Evolutionary conservation across 202 grass and related monocot species (phyloP).

Genomic region (Bolboschoenoplectus hybrid): DNA sequence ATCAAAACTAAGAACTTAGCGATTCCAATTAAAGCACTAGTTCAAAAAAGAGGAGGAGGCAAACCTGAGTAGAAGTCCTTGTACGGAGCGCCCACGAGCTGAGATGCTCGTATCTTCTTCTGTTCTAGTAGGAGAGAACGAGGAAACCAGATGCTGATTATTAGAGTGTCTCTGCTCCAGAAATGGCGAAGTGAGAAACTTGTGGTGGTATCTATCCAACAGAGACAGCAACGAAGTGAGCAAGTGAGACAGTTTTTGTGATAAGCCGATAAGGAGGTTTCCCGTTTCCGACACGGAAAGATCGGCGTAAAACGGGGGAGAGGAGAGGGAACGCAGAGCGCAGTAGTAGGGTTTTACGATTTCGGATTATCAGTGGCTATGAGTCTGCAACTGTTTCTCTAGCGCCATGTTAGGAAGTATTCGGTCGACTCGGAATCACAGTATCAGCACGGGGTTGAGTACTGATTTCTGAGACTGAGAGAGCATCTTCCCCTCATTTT

Average conservation of each 20-base stretch:
- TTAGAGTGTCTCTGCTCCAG: background rate
- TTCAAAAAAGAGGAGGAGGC: background rate
- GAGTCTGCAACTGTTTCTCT: conserved; percentile 9
- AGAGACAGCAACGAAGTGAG: background rate
- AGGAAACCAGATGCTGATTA: background rate
- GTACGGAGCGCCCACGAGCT: background rate
- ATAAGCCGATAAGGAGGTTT: background rate
- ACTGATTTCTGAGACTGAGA: no score
- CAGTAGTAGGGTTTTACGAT: background rate
- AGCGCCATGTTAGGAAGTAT: background rate
- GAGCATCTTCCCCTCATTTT: no score
- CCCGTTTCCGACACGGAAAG: background rate
- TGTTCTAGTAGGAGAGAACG: background rate
- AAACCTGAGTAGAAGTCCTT: conserved; percentile 1
- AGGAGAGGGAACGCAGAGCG: background rate
- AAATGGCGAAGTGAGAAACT: background rate
- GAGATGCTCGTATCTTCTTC: background rate
- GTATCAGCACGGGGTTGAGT: background rate
- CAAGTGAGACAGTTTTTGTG: background rate
- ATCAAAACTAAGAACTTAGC: background rate
- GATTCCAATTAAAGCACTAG: background rate
- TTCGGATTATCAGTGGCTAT: conserved; percentile 1
- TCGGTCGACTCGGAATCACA: background rate
- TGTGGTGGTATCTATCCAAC: background rate
- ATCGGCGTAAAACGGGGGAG: background rate